Base-by-base conservation (phyloP, 2,329 filamentous ascomycete species). In the Talaromyces sp. region DNA sequence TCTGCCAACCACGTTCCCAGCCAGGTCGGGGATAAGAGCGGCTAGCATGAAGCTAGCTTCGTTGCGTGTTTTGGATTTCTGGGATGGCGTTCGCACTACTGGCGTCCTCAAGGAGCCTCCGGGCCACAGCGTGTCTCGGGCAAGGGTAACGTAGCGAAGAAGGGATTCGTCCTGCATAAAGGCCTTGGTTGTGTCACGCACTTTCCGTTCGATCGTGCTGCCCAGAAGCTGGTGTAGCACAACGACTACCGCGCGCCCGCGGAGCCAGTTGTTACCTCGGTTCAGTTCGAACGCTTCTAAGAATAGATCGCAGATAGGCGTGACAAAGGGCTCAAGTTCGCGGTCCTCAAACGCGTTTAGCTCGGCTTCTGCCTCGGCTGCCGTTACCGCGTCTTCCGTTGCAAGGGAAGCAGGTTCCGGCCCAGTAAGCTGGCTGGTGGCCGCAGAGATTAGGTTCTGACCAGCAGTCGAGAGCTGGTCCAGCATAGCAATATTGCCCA, bases 231-330 rank as follows among this genome's bases (percentile, higher is more conserved):
- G 95, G 71, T 99, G 95, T 21, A 99, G 82, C 2, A 99, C 93
- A 10, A 99, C 92, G 4, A 99, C 93, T 1, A 98, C 95, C 0
- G 95, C 95, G 24, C 95, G 87, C 0, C 95, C 96, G 46, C 96
- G 89, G 4, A 99, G 85, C 96, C 95, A 99, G 74, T 96, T 98
- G 75, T 96, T 97, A 46, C 93, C 93, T 63, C 89, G 88, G 73
- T 97, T 96, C 43, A 99, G 83, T 70, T 96, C 93, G 70, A 99
- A 99, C 0, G 92, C 86, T 72, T 99, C 95, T 17, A 99, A 84
- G 76, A 99, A 99, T 62, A 99, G 88, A 74, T 99, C 95, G 75
- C 93, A 97, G 63, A 99, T 97, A 4, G 95, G 96, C 73, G 97
- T 99, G 69, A 99, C 95, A 70, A 99, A 98, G 0, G 95, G 95